Conservation (phyloP, 2,329 filamentous ascomycete species). For the Emergomyces orientalis region DNA sequence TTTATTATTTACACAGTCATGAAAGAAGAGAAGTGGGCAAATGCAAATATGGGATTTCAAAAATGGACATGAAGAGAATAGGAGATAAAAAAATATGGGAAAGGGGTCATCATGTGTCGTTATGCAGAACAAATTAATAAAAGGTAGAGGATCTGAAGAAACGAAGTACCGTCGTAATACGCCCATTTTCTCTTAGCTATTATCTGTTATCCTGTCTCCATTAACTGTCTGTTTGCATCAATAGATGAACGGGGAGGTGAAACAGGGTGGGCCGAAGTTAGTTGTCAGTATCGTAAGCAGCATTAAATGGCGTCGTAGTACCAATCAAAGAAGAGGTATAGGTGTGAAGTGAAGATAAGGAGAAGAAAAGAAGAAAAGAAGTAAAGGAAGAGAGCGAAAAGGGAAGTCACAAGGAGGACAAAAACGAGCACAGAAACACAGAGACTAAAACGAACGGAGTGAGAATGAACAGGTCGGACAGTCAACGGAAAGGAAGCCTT, state of each 20-base stretch:
- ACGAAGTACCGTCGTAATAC: neutral
- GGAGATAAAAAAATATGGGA: neutral
- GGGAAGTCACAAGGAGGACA: neutral
- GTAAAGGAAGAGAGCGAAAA: neutral
- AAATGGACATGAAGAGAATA: neutral
- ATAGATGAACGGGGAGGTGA: neutral
- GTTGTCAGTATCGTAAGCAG: neutral
- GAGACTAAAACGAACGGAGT: neutral
- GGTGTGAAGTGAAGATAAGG: neutral
- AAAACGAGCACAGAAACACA: neutral
- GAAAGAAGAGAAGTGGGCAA: neutral
- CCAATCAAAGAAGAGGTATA: neutral
- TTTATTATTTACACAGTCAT: slow-evolving; percentile 1
- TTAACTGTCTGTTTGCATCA: neutral
- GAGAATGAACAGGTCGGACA: neutral
- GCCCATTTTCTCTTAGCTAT: neutral
- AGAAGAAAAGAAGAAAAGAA: slow-evolving; percentile 4
- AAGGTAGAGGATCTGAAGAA: neutral
- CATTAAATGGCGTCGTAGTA: neutral
- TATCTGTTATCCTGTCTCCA: neutral
- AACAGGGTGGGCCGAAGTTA: neutral
- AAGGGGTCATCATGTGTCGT: neutral
- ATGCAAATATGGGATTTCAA: neutral
- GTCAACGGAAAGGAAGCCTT: neutral
- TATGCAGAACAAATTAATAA: neutral